Evolutionary conservation across 2,329 filamentous ascomycete species (phyloP), one percentile per base, ranked within the genome.

Genomic region (Cryphonectria carpinicola): DNA sequence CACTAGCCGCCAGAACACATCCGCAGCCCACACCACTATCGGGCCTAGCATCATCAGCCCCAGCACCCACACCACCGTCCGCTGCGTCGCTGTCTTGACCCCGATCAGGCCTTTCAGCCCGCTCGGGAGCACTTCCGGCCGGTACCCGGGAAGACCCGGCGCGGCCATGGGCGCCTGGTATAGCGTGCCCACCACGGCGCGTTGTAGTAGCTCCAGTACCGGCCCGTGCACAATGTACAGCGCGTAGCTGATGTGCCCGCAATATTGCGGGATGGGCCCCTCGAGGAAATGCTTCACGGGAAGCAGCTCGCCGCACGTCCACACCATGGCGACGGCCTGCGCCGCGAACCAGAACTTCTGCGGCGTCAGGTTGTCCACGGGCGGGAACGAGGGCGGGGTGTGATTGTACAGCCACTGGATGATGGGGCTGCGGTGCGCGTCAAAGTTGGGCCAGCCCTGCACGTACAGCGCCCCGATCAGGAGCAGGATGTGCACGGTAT

Each of bases 151-250:
- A 25, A 70, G 60, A 0, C 75, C 75, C 0, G 73, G 75, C 56
- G 73, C 72, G 25, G 76, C 76, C 4, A 66, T 72, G 17, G 76
- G 72, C 4, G 77, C 73, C n/a, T 72, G 49, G n/a, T 68, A 71
- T 3, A 75, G 69, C 58, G 72, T 66, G 41, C 79, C 81, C 8
- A 80, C 70, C 10, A 82, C 72, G 43, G 73, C 72, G 52, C 71
- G 74, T 69, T 80, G 78, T 72, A 82, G 75, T 62, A 82, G 72
- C 19, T 80, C 82, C 11, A 88, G 76, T 17, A 85, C 80, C 5
- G 83, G 82, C 0, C 87, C 87, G 74, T 89, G 87, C n/a, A 86
- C 83, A 8, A 90, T 80, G 74, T 90, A 89, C 3, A 90, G 80
- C 3, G 87, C 84, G 72, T 86, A 90, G 69, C 85, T 88, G 72